These are phyloP conservation scores for Osmozyma mogii DNA, from an alignment of 805 yeast species.

Conservation along the genomic window DNA sequence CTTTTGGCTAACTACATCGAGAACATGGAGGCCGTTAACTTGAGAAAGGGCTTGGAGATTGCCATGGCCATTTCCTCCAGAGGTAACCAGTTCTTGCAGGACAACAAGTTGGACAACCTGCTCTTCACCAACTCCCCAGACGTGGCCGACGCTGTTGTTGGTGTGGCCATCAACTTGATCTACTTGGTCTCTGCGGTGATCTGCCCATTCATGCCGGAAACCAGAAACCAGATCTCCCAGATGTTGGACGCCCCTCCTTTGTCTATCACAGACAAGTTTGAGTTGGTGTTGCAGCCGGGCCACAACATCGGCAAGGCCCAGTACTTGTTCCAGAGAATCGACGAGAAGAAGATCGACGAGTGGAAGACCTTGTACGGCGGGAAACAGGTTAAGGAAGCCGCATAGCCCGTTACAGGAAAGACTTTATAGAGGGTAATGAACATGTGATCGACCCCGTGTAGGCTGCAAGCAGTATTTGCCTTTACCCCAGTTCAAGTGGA, in stretches of 20 bases:
- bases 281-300: conserved; percentile 61
- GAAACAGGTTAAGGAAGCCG: too few relatives aligned
- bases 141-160: conserved; percentile 85
- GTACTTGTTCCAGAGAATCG: conserved; percentile 87
- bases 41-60: conserved; percentile 82
- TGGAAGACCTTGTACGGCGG: conserved; percentile 91
- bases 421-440: too few relatives aligned
- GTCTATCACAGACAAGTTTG: conserved; percentile 69
- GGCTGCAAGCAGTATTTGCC: too few relatives aligned
- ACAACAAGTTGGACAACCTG: conserved; percentile 87
- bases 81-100: conserved; percentile 94
- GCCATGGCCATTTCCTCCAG: conserved; percentile 89
- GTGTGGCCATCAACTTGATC: conserved; percentile 81
- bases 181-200: conserved; percentile 79
- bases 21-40: conserved; percentile 69
- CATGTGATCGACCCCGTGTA: too few relatives aligned
- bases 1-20: conserved; percentile 55
- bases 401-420: too few relatives aligned
- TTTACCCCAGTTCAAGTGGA: too few relatives aligned
- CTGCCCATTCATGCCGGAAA: conserved; percentile 87
- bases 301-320: conserved; percentile 88
- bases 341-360: conserved; percentile 75
- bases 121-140: conserved; percentile 69
- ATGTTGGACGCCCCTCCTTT: conserved; percentile 80
- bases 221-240: conserved; percentile 57